Evolutionary conservation across 805 yeast species (phyloP).

Genomic region (Ogataea nonfermentans): DNA sequence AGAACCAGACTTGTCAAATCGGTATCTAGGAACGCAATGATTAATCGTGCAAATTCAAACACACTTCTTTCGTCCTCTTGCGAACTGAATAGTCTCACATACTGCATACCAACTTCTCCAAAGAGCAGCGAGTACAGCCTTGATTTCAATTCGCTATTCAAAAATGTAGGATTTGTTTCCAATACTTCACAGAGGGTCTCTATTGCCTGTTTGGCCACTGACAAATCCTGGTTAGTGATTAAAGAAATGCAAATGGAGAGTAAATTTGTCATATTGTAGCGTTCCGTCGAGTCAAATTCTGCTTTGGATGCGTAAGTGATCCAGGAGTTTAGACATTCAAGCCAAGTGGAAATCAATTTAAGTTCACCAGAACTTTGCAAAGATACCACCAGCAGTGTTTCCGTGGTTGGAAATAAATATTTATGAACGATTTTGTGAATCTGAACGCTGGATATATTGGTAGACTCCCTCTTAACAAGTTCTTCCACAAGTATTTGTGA

Average conservation of each 20-base stretch:
- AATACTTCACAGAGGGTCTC: conserved; percentile 42
- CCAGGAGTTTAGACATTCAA: conserved; percentile 37
- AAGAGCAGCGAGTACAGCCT: conserved; percentile 38
- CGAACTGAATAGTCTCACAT: conserved; percentile 32
- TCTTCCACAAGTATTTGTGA: conserved; percentile 54
- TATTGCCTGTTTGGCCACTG: conserved; percentile 28
- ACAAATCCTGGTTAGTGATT: conserved; percentile 13
- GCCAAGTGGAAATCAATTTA: conserved; percentile 20
- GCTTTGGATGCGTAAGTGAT: conserved; percentile 38
- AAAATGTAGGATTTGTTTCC: conserved; percentile 45
- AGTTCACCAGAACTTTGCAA: conserved; percentile 4
- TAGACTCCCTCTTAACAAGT: conserved; percentile 36
- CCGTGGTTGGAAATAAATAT: conserved; percentile 35
- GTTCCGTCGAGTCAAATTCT: conserved; percentile 32
- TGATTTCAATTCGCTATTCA: conserved; percentile 33
- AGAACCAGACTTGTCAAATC: conserved; percentile 44
- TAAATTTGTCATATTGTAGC: conserved; percentile 26
- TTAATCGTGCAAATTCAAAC: conserved; percentile 43
- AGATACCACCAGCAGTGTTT: conserved; percentile 22
- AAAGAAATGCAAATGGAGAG: conserved; percentile 20
- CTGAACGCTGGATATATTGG: conserved; percentile 25
- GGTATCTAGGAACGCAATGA: conserved; percentile 46
- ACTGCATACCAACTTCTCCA: conserved; percentile 43
- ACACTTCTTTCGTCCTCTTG: conserved; percentile 39
- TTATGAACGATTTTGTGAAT: conserved; percentile 41